Base-by-base conservation (phyloP, 148 eudicot genomes). In the Polygonum maritimum region DNA sequence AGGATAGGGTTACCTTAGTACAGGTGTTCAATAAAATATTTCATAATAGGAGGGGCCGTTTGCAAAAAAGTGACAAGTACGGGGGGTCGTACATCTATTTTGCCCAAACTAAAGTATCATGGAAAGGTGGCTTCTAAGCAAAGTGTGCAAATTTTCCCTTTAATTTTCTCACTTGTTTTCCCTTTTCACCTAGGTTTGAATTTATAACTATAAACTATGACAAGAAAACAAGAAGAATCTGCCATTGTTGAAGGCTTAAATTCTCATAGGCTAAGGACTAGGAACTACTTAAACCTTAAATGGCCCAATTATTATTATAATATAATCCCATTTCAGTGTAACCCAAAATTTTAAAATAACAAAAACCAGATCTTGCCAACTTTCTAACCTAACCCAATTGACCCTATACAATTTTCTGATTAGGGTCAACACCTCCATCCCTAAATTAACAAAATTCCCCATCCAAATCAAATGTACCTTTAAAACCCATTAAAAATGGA, bases 61-160 rank as follows among this genome's bases (percentile, higher is more conserved):
- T n/a, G n/a, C n/a, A n/a, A n/a, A n/a, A n/a, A n/a, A n/a, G n/a
- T n/a, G n/a, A n/a, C n/a, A n/a, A n/a, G n/a, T n/a, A n/a, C n/a
- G n/a, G n/a, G n/a, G n/a, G n/a, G n/a, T n/a, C n/a, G n/a, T n/a
- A n/a, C n/a, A n/a, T n/a, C n/a, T n/a, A n/a, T n/a, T n/a, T n/a
- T n/a, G n/a, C n/a, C n/a, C 58, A 75, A 41, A 67, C 26, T 71
- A 19, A 36, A n/a, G 9, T 10, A 71, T 44, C 54, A 71, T 71
- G 33, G 21, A 71, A 47, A 12, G 19, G 74, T 71, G 74, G 45
- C 33, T 71, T 71, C 49, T 39, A 71, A 71, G 52, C 74, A n/a
- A 71, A 41, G 74, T n/a, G 26, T 44, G 1, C 16, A 54, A 31
- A 26, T 26, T 9, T 60, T 60, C 69, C 38, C 69, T 60, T 31